phyloP scores from a whole-genome alignment of 202 grass and related monocot species.

The Zizania palustris region DNA sequence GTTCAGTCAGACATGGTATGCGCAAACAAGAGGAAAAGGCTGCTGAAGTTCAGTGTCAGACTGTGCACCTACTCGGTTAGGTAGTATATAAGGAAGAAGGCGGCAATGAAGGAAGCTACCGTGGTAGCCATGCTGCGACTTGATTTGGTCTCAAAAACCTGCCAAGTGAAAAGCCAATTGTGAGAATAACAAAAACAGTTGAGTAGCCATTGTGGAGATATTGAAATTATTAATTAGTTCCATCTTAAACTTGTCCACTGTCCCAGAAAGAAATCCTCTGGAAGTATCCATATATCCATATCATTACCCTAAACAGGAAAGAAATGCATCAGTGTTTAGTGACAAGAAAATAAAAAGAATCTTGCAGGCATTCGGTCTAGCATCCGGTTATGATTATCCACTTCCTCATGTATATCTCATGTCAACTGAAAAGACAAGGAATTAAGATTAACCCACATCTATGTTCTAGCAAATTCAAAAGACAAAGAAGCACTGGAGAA shows the following conservation, averaged over 20 bases:
- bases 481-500: neutral
- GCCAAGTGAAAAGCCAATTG: constrained; percentile 5
- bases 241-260: constrained; percentile 82
- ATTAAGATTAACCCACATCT: constrained; percentile 31
- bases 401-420: constrained; percentile 88
- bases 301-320: constrained; percentile 68
- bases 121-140: constrained; percentile 76
- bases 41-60: constrained; percentile 2
- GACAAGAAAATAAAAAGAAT: neutral
- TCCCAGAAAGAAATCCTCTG: constrained; percentile 82
- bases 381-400: constrained; percentile 77
- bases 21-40: constrained; percentile 1
- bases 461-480: constrained; percentile 1
- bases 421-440: constrained; percentile 66
- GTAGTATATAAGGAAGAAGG: constrained; percentile 86
- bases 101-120: constrained; percentile 69
- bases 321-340: constrained; percentile 19
- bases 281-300: constrained; percentile 93
- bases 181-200: constrained; percentile 9
- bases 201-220: neutral
- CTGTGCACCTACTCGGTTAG: constrained; percentile 60
- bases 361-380: constrained; percentile 63
- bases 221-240: constrained; percentile 29
- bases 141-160: constrained; percentile 91
- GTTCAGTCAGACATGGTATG: neutral